Evolutionary conservation across 495 filamentous ascomycete genomes (phyloP), one percentile per base, ranked within the genome.

Genomic region (Aspergillus taichungensis): DNA sequence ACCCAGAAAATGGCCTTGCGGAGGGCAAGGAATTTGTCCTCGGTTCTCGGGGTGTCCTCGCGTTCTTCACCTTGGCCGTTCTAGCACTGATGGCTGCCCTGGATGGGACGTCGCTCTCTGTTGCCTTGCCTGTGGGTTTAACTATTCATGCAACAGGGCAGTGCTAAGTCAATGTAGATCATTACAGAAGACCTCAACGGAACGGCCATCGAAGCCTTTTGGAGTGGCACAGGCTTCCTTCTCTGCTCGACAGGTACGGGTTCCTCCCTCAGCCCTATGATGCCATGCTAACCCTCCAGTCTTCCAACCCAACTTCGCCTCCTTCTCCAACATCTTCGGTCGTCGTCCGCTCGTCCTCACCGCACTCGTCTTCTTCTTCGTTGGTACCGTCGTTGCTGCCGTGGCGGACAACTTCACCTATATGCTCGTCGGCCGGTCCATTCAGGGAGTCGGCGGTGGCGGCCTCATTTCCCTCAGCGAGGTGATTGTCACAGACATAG

Each of bases 391-490:
- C 12, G 48, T 84, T 12, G 69, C 64, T 3, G 77, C 79, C 57
- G 51, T 72, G 54, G 54, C 71, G 2, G 69, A 75, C 12, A 69
- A 80, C 54, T 86, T 87, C 55, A 78, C 74, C 4, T 57, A 77
- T 29, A 72, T 89, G 54, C 72, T 87, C 9, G 69, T 82, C 30
- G 82, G 82, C 3, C 71, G 85, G 6, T 69, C 75, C 0, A 72
- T 88, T 13, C 83, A 87, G 46, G 85, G 85, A 35, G 59, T 84
- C 13, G 85, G 85, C 7, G 84, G 81, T 24, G 83, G 84, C n/a
- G 84, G 85, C 0, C 66, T 89, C 32, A 70, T 85, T 12, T 69
- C 73, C 6, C 55, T 87, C 47, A 75, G 72, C 1, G 80, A 86
- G 54, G 78, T 87, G 13, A 63, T 88, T 12, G 71, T 88, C 36